Conservation (phyloP, 2,329 filamentous ascomycete genomes). For the Fusarium succisae region DNA sequence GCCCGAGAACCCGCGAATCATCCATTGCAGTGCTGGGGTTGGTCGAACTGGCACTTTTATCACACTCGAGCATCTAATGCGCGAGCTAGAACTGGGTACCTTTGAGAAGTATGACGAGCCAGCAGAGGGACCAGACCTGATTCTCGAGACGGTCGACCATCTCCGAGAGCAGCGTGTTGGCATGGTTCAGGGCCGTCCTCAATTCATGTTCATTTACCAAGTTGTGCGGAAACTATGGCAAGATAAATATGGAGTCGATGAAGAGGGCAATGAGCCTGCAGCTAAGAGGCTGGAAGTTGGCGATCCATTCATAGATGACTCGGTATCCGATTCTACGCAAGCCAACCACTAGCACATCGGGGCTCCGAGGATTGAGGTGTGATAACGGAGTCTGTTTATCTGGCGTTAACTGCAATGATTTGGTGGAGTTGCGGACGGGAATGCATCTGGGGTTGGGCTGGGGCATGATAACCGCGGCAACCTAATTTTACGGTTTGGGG, state of each 20-base stretch:
- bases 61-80: slow-evolving; percentile 88
- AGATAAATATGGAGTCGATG: slow-evolving; percentile 64
- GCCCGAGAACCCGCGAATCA: slow-evolving; percentile 73
- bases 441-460: not conserved
- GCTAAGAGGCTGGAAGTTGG: slow-evolving; percentile 63
- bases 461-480: slow-evolving; percentile 10
- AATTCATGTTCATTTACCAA: slow-evolving; percentile 90
- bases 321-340: slow-evolving; percentile 24
- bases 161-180: slow-evolving; percentile 88
- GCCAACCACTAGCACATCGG: not conserved
- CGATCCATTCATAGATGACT: slow-evolving; percentile 52
- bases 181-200: slow-evolving; percentile 92
- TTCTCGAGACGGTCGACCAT: slow-evolving; percentile 81
- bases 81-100: slow-evolving; percentile 80
- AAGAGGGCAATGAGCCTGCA: slow-evolving; percentile 56
- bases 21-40: slow-evolving; percentile 91
- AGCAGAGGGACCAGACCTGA: slow-evolving; percentile 64
- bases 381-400: not conserved
- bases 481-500: slow-evolving; percentile 5
- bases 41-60: slow-evolving; percentile 96
- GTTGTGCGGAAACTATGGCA: slow-evolving; percentile 80
- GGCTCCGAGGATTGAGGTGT: slow-evolving; percentile 5
- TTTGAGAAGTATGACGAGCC: slow-evolving; percentile 60
- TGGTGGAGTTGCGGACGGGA: slow-evolving; percentile 6
- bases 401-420: slow-evolving; percentile 8